Conservation (phyloP, 352 stramenopile genomes). For the Phytopythium delawarense region DNA sequence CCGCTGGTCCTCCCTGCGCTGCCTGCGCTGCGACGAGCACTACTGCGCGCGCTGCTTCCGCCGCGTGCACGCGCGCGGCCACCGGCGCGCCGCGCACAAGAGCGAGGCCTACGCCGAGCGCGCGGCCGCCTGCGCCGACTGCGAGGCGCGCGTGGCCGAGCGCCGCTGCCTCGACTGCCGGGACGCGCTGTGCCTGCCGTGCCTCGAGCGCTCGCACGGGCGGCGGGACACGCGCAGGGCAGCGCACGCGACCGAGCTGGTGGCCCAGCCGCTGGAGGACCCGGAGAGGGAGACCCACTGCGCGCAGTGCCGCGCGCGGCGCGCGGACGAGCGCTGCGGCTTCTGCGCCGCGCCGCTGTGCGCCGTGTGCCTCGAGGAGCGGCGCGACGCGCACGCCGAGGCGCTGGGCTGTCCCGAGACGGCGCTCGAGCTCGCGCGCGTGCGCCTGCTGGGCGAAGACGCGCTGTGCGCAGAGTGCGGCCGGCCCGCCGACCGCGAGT, state of each 20-base stretch:
- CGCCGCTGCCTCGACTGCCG: constrained; percentile 58
- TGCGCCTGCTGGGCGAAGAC: constrained; percentile 44
- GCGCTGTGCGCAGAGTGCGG: constrained; percentile 72
- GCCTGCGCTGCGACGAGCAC: constrained; percentile 70
- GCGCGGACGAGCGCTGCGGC: constrained; percentile 44
- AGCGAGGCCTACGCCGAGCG: constrained; percentile 56
- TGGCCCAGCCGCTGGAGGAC: constrained; percentile 42
- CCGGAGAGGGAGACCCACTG: constrained; percentile 40
- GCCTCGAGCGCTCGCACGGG: constrained; percentile 54
- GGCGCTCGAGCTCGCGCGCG: constrained; percentile 43
- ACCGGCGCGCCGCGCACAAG: constrained; percentile 45
- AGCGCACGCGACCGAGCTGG: constrained; percentile 36
- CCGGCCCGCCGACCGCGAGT: constrained; percentile 66
- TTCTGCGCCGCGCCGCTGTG: constrained; percentile 59
- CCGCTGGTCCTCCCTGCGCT: constrained; percentile 51
- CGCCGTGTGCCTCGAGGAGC: constrained; percentile 42
- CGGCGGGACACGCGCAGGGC: constrained; percentile 10
- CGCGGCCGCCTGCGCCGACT: constrained; percentile 67
- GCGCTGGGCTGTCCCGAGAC: constrained; percentile 46
- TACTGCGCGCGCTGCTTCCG: constrained; percentile 79
- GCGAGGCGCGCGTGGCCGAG: constrained; percentile 61
- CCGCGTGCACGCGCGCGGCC: constrained; percentile 57
- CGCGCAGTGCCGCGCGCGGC: constrained; percentile 49
- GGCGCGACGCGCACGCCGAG: constrained; percentile 4
- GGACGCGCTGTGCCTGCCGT: constrained; percentile 67